These are phyloP conservation scores for Trypanosoma conorhini DNA, from an alignment of 208 protist genomes.

Conservation along the genomic window DNA sequence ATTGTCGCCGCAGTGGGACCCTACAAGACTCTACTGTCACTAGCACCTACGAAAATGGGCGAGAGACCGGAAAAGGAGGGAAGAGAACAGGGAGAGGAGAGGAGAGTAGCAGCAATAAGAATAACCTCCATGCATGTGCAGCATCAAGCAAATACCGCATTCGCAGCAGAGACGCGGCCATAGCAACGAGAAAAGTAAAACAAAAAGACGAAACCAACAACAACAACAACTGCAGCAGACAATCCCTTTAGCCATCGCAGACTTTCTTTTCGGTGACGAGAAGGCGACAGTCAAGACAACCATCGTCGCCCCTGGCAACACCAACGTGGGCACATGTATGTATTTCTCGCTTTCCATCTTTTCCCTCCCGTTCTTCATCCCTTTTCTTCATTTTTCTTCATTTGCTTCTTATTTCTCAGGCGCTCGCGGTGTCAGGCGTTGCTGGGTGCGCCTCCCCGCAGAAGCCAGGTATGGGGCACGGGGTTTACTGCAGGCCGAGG, in stretches of 20 bases:
- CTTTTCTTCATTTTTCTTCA: too few relatives aligned
- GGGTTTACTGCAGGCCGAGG: conserved; percentile 22
- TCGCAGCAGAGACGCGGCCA: too few relatives aligned
- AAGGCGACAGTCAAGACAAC: background rate
- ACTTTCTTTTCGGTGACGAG: background rate
- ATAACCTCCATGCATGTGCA: background rate
- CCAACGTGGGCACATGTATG: background rate
- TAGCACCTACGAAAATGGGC: background rate
- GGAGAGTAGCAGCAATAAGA: too few relatives aligned
- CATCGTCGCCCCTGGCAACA: background rate
- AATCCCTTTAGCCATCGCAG: background rate
- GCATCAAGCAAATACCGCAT: too few relatives aligned
- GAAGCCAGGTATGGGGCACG: background rate
- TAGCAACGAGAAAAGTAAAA: background rate
- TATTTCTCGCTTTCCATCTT: background rate
- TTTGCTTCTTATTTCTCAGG: too few relatives aligned
- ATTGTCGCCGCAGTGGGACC: background rate
- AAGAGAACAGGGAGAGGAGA: too few relatives aligned
- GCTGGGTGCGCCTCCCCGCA: background rate
- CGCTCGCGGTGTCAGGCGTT: too few relatives aligned
- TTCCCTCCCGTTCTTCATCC: background rate
- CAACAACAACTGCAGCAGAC: background rate
- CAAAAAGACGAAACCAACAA: background rate
- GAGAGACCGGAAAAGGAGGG: background rate
- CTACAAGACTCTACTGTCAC: background rate